Evolutionary conservation across 208 protist species (phyloP).

Genomic region (Sergeia podlipaevii): DNA sequence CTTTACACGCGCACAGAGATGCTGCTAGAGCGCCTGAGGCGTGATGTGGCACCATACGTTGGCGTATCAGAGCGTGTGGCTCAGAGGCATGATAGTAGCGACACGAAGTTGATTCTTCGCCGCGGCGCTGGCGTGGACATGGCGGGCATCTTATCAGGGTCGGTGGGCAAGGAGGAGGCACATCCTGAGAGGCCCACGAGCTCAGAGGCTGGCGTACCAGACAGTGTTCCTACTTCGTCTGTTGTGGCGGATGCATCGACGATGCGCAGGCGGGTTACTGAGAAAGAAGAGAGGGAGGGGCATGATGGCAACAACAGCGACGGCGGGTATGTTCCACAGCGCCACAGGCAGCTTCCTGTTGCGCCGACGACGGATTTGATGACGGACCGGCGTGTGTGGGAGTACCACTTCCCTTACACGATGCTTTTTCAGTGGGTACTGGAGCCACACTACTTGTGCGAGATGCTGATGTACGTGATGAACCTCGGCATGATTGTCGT

Average conservation of each 20-base stretch:
- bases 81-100: no score
- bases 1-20: not conserved
- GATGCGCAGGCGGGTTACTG: no score
- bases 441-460: slow-evolving; percentile 82
- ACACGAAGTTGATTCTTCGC: no score
- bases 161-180: not conserved
- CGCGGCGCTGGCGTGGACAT: not conserved
- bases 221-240: no score
- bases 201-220: no score
- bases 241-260: no score
- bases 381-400: not conserved
- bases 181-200: no score
- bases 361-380: slow-evolving; percentile 6
- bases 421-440: slow-evolving; percentile 34
- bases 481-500: slow-evolving; percentile 21
- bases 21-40: no score
- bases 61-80: no score
- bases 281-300: no score
- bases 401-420: slow-evolving; percentile 36
- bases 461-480: slow-evolving; percentile 62
- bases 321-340: not conserved
- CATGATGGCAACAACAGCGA: not conserved
- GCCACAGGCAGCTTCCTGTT: slow-evolving; percentile 21
- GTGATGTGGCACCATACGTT: no score
- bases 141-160: not conserved